Base-by-base conservation (phyloP, 352 stramenopile species). In the Phytopythium boreale region DNA sequence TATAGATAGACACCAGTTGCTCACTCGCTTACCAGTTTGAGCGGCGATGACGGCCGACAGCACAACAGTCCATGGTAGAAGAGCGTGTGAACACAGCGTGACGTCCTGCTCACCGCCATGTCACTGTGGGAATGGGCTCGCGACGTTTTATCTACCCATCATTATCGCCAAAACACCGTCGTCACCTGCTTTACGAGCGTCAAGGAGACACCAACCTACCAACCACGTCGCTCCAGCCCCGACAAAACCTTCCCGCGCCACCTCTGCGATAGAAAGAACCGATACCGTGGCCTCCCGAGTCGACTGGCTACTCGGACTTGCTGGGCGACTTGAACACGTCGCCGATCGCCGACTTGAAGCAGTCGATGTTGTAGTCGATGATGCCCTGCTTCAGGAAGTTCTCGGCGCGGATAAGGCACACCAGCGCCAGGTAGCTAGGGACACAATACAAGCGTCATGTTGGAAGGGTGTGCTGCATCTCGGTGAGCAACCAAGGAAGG, bases 331-430 rank as follows among this genome's bases (percentile, higher is more conserved):
- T 92, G 74, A 97, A 95, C 20, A 95, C 85, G 56, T 96, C 84
- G 44, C 86, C 77, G 34, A 99, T 89, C 14, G 95, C 95, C 31
- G 93, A 89, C 76, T 98, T 98, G 74, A 99, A 96, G 78, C 92
- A 98, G 68, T 98, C 93, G 67, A 99, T 98, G 75, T 99, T 99
- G 82, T 98, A 99, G 74, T 99, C 97, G 66, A 99, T 98, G 66
- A 99, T 93, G 50, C 95, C 95, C 71, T 98, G 97, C 82, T 98
- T 99, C 53, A 90, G 88, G 68, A 99, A 99, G 76, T 99, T 98
- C 65, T 99, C 96, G 15, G 92, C 80, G 17, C 96, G 92, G 53
- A 98, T 87, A 63, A 99, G 84, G 69, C 97, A 99, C 52, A 99
- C 97, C 7, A 99, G 80, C n/a, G 97, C 97, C n/a, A 99, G 74